Evolutionary conservation across 306 rosid species (phyloP), one percentile per base, ranked within the genome.

Genomic region (Citrullus amarus): DNA sequence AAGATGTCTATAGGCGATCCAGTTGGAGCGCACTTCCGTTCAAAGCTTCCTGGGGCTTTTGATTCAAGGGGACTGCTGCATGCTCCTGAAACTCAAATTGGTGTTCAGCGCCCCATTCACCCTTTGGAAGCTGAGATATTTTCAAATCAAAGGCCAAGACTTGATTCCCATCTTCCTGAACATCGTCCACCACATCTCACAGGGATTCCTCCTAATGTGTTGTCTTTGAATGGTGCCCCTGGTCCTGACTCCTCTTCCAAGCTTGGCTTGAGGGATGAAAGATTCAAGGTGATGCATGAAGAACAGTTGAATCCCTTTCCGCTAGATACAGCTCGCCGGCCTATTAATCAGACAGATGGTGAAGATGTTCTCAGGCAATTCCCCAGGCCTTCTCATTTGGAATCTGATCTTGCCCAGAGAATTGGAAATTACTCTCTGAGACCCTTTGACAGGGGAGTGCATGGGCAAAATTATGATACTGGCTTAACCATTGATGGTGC

Each of bases 351-450:
- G 78, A 83, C 86, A 60, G 96, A 91, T 82, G 89, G 87, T 88
- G 93, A 85, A 83, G 88, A 88, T 59, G 92, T 86, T 84, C 88
- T 88, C 59, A 89, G 81, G 85, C 87, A 84, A 79, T 88, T 95
- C 78, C 91, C 92, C 18, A 89, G 89, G 79, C 84, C 79, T 69
- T 85, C 88, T 48, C 82, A 41, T 85, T 79, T 87, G 48, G 90
- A 91, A 82, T 81, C 89, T 14, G 96, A 87, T n/a, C 88, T 85
- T 41, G 66, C 81, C 82, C 84, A 88, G 76, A 89, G 86, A 60
- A 81, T 81, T 73, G 90, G 90, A 69, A 83, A 65, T 80, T 78
- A 82, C 53, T 34, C 91, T 11, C 79, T 86, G 60, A 87, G 93
- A 80, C 83, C 90, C 15, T 90, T 80, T 81, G 86, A 86, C 79